Evolutionary conservation across 2,329 filamentous ascomycete genomes (phyloP).

Genomic region (Apiospora marii): DNA sequence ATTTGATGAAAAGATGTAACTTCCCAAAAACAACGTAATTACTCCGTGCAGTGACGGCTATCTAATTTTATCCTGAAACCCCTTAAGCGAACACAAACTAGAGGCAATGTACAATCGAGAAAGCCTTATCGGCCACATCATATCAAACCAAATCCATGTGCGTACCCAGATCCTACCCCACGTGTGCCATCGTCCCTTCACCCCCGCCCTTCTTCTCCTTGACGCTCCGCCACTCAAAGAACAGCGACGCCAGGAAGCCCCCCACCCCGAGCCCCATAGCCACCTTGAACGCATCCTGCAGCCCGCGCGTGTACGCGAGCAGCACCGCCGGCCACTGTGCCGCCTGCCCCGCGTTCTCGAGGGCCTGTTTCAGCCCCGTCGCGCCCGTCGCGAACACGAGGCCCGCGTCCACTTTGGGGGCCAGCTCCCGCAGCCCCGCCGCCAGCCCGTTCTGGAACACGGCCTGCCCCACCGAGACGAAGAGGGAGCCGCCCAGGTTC

Average conservation of each 20-base stretch:
- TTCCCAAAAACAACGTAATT: no score
- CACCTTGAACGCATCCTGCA: slow-evolving; percentile 1
- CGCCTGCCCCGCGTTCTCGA: neutral
- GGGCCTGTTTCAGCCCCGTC: slow-evolving; percentile 2
- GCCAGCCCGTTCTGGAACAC: slow-evolving; percentile 69
- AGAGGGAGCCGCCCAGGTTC: slow-evolving; percentile 68
- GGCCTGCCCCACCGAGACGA: slow-evolving; percentile 70
- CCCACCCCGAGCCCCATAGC: neutral
- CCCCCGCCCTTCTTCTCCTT: neutral
- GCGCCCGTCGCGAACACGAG: slow-evolving; percentile 9
- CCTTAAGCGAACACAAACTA: no score
- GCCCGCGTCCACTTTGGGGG: neutral
- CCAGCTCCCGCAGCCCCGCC: neutral
- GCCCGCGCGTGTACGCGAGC: neutral
- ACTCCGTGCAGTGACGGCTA: no score
- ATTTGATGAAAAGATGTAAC: no score
- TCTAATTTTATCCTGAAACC: no score
- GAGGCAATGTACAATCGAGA: neutral
- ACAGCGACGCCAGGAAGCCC: neutral
- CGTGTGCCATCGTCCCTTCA: neutral
- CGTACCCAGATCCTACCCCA: neutral
- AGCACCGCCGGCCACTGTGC: neutral
- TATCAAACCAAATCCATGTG: neutral
- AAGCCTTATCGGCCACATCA: neutral
- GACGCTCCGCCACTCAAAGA: slow-evolving; percentile 18